A percentile compares a stretch with the other conserved stretches of the same genome.
These are phyloP conservation scores for Mycena filopes DNA, from an alignment of 768 basidiomycete genomes.

Conservation along the genomic window DNA sequence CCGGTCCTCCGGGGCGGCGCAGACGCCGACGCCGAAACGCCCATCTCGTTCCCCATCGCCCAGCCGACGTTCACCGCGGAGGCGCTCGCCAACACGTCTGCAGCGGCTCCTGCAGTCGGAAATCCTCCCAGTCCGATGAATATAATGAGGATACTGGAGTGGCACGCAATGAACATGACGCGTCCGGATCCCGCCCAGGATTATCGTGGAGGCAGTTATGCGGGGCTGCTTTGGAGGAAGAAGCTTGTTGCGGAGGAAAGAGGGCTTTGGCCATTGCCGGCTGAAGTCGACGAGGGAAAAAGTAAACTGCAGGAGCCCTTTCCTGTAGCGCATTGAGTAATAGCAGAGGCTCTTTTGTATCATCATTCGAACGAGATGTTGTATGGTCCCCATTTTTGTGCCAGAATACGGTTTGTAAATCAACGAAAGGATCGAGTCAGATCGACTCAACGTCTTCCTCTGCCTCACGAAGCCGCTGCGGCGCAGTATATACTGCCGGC, in stretches of 20 bases:
- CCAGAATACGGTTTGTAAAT: too few species aligned
- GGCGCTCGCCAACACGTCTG: constrained; percentile 14
- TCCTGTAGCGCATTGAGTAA: not conserved
- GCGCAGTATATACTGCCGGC: too few species aligned
- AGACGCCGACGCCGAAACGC: not conserved
- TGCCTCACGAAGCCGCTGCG: too few species aligned
- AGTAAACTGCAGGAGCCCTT: not conserved
- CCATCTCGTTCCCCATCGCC: not conserved
- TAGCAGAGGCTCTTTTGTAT: too few species aligned
- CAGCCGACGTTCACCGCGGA: constrained; percentile 7
- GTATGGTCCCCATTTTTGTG: too few species aligned
- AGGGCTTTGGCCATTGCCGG: constrained; percentile 9
- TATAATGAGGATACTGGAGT: not conserved
- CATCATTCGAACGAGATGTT: too few species aligned
- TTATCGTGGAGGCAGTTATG: not conserved
- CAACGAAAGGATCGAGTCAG: too few species aligned
- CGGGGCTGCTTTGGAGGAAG: constrained; percentile 27
- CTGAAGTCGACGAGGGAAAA: not conserved
- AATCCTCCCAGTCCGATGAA: constrained; percentile 1
- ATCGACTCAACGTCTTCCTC: too few species aligned
- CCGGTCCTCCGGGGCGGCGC: constrained; percentile 6
- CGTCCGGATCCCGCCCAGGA: not conserved
- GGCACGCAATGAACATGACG: not conserved
- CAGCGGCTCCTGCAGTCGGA: constrained; percentile 20
- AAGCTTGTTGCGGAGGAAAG: constrained; percentile 22